Percentiles rank a stretch among this genome's conserved stretches.
These are phyloP conservation scores for Rosa rugosa DNA, from an alignment of 306 rosid species.

Conservation along the genomic window DNA sequence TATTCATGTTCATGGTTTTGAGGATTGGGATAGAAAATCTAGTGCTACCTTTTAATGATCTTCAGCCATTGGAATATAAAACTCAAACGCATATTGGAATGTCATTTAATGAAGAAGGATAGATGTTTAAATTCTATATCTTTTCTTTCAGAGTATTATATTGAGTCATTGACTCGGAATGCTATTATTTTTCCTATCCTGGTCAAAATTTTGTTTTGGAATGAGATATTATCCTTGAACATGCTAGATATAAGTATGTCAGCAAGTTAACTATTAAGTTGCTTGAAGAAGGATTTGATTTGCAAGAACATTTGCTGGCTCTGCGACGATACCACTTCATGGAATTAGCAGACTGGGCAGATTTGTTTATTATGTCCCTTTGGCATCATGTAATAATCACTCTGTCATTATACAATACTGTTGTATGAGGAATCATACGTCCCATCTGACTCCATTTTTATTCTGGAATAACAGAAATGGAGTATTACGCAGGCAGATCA, in stretches of 20 bases:
- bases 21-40: not conserved
- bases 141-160: not conserved
- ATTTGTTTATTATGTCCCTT: slow-evolving; percentile 83
- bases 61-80: not conserved
- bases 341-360: slow-evolving; percentile 98
- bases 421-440: slow-evolving; percentile 24
- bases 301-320: slow-evolving; percentile 85
- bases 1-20: not conserved
- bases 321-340: slow-evolving; percentile 85
- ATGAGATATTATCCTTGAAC: slow-evolving; percentile 44
- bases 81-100: not conserved
- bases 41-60: not conserved
- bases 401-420: slow-evolving; percentile 7
- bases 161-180: not conserved
- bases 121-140: not conserved
- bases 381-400: slow-evolving; percentile 64
- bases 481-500: slow-evolving; percentile 68
- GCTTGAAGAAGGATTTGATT: slow-evolving; percentile 84
- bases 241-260: slow-evolving; percentile 74
- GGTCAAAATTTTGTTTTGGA: slow-evolving; percentile 24
- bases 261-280: slow-evolving; percentile 87
- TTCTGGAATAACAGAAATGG: slow-evolving; percentile 70
- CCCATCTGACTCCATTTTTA: slow-evolving; percentile 23
- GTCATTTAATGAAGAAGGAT: not conserved
- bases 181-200: slow-evolving; percentile 19